Base-by-base conservation (phyloP, 2,329 filamentous ascomycete species). In the Paraconiothyrium sp. region DNA sequence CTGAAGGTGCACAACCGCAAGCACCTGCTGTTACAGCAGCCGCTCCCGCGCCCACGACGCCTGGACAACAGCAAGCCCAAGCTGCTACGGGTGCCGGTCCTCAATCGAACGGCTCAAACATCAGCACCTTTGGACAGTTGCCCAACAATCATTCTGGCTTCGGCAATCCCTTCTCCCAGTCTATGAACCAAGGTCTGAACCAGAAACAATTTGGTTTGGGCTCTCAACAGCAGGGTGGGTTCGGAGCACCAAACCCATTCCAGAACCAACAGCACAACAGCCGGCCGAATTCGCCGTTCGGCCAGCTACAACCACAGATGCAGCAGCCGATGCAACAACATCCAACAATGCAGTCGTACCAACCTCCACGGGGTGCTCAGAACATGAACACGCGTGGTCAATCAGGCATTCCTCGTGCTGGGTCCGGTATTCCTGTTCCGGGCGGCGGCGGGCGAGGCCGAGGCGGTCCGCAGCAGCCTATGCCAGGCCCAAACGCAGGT, bases 331-430 rank as follows among this genome's bases (percentile, higher is more conserved):
- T 52, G 44, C 41, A 61, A 39, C 37, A 52, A 24, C 47, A 48
- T 6, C 50, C 37, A 11, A 30, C 50, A 10, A 54, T 54, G 32
- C 60, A 62, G 55, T 35, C 52, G 27, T 56, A 61, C n/a, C 62
- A 72, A 54, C 72, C 50, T 7, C 72, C 71, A 16, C 67, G 64
- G 39, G 72, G 74, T 3, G 65, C 76, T 9, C 76, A 75, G 22
- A 63, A 66, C 32, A 57, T 74, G 32, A 50, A 50, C 11, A 58
- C 73, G 7, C 63, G 22, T 35, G 55, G 30, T 35, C 71, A 71
- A 59, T 68, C 71, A 3, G 67, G 66, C 46, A 76, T 78, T 27
- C 76, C 76, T 11, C 72, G 75, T 30, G 71, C 73, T 10, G 69
- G 64, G n/a, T 71, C 68, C 14, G 70, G 69, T 22, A 77, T 78